A percentile compares a stretch with the other conserved stretches of the same genome.
Conservation (phyloP, 2,329 filamentous ascomycete genomes). For the Colletotrichum sublineola region DNA sequence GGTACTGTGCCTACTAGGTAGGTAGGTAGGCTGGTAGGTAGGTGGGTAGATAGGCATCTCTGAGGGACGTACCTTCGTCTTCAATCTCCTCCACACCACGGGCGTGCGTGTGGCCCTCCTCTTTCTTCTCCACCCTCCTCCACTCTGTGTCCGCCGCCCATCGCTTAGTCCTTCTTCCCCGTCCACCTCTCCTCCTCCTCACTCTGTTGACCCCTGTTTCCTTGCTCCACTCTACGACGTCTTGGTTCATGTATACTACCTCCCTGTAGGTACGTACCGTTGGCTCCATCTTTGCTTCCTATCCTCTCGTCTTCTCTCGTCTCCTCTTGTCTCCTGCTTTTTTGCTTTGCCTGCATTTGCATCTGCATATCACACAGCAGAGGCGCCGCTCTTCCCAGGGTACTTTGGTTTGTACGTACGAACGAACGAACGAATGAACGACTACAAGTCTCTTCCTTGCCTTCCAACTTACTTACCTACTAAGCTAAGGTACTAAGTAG, state of each 20-base stretch:
- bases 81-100: conserved; percentile 25
- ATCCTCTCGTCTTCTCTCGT: background rate
- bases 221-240: conserved; percentile 9
- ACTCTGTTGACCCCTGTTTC: background rate
- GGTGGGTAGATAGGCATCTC: too few relatives aligned
- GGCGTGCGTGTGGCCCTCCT: conserved; percentile 24
- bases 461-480: background rate
- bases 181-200: background rate
- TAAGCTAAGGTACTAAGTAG: too few relatives aligned
- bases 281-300: conserved; percentile 15
- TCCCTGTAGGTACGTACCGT: conserved; percentile 17
- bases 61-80: too few relatives aligned
- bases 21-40: too few relatives aligned
- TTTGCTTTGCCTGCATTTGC: conserved; percentile 31
- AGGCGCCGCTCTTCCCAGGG: background rate
- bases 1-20: too few relatives aligned
- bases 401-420: background rate
- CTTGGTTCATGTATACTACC: background rate
- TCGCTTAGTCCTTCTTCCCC: background rate
- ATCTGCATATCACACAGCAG: conserved; percentile 26
- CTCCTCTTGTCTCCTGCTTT: conserved; percentile 17
- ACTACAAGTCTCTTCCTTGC: background rate
- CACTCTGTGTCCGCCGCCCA: background rate
- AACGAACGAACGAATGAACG: background rate
- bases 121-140: background rate